Evolutionary conservation across 2,329 filamentous ascomycete genomes (phyloP).

Genomic region (Curvularia eragrostidis): DNA sequence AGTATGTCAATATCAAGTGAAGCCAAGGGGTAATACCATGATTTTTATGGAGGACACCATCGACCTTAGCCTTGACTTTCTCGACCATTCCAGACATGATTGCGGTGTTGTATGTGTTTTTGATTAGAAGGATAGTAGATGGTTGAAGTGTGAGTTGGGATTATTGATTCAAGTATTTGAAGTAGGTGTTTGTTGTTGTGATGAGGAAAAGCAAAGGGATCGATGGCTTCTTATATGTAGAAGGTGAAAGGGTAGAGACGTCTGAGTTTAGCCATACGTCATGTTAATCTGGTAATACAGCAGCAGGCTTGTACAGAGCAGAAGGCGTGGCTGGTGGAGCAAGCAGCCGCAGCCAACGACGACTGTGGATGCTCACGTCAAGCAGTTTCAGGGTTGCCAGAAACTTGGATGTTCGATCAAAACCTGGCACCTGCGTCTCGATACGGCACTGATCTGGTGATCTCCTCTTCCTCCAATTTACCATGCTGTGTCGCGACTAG

Average conservation of each 20-base stretch:
- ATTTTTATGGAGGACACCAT: constrained; percentile 47
- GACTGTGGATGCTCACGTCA: constrained; percentile 14
- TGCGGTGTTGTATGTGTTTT: constrained; percentile 17
- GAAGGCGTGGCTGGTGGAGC: constrained; percentile 17
- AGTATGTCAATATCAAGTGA: constrained; percentile 3
- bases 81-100: constrained; percentile 43
- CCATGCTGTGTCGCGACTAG: constrained; percentile 15
- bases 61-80: constrained; percentile 50
- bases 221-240: constrained; percentile 27
- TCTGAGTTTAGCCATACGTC: constrained; percentile 25
- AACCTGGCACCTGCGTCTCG: constrained; percentile 5
- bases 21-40: constrained; percentile 19
- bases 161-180: constrained; percentile 8
- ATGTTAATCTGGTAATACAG: constrained; percentile 29
- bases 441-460: constrained; percentile 13
- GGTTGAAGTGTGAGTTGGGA: constrained; percentile 1
- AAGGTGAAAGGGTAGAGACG: constrained; percentile 14
- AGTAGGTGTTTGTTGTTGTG: constrained; percentile 15
- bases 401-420: constrained; percentile 2
- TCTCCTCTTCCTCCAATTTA: constrained; percentile 7
- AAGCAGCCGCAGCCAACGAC: constrained; percentile 17
- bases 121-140: constrained; percentile 4
- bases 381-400: constrained; percentile 23
- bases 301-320: constrained; percentile 8
- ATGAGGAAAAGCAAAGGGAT: constrained; percentile 11